Percentiles rank a stretch among this genome's conserved stretches.
These are phyloP conservation scores for Coleophoma cylindrospora DNA, from an alignment of 2,329 filamentous ascomycete genomes.

Conservation along the genomic window DNA sequence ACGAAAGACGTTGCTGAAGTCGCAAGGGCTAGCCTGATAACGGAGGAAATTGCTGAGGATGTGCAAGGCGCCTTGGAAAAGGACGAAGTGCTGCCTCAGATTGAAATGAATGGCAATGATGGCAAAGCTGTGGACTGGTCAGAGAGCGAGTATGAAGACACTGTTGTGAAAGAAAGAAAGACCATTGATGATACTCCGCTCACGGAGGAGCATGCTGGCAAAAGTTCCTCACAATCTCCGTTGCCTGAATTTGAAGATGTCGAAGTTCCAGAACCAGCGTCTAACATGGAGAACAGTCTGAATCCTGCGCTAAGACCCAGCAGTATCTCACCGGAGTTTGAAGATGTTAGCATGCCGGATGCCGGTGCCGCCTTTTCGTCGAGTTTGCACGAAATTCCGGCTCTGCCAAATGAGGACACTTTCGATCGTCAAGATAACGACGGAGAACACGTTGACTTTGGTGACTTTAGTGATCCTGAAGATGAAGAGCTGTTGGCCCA, in stretches of 20 bases:
- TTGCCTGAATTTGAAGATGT: conserved; percentile 48
- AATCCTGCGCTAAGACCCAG: not conserved
- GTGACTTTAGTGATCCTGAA: conserved; percentile 78
- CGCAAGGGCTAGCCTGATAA: conserved; percentile 19
- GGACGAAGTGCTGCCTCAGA: not conserved
- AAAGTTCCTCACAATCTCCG: conserved; percentile 24
- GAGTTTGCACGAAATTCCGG: not conserved
- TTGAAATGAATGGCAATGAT: not conserved
- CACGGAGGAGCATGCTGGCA: conserved; percentile 7
- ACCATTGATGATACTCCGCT: not conserved
- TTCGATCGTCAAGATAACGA: conserved; percentile 16
- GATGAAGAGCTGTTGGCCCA: conserved; percentile 85
- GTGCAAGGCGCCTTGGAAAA: conserved; percentile 6
- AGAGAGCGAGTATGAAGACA: conserved; percentile 40
- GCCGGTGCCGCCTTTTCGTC: conserved; percentile 2
- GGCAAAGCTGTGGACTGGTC: conserved; percentile 42
- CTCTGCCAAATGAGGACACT: conserved; percentile 8
- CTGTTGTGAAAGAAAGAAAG: conserved; percentile 9
- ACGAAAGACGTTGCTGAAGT: conserved; percentile 24
- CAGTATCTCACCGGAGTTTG: conserved; percentile 17
- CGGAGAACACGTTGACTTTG: conserved; percentile 35
- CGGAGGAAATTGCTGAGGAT: conserved; percentile 18
- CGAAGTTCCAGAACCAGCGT: conserved; percentile 22
- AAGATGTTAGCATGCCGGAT: conserved; percentile 16
- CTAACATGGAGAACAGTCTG: not conserved